Evolutionary conservation across 176 grass and related monocot species (phyloP), one percentile per base, ranked within the genome.

Genomic region (Zoysia pacifica): DNA sequence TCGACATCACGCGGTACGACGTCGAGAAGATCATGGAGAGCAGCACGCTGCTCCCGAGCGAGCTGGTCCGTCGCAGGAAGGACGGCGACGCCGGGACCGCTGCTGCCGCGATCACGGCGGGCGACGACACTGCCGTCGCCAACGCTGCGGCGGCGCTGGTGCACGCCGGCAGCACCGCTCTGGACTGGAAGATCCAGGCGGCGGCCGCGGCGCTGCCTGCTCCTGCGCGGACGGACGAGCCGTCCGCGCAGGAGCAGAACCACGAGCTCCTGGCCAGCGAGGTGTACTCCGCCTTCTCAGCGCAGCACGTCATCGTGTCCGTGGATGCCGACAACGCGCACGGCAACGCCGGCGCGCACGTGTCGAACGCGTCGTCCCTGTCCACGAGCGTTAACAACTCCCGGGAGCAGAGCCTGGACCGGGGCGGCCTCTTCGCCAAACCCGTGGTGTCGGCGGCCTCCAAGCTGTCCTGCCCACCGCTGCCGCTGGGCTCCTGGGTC

Each of bases 1-100:
- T 99, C 55, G 90, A 93, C 73, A 91, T 96, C 79, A 89, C 91
- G 55, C 62, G 90, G 2, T 99, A 99, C 56, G 90, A 96, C 69
- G 97, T 99, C 4, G 89, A 93, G 7, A 99, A 93, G 82, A 99
- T 99, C 81, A 88, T 93, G 88, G 90, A 72, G 40, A 99, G 93
- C 69, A 91, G 40, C 93, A 93, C 88, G 49, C 93, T 99, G 5
- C 90, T 99, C 7, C 81, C 90, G 0, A 76, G 84, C 12, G 93
- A 91, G 9, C 82, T 79, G 15, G 97, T 81, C 7, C 86, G 93
- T 6, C 84, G 97, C 65, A 88, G 47, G 40, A 86, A 86, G 58
- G 51, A 58, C 19, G 55, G 46, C 20, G 62, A 62, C 19, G 67
- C 13, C 54, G 16, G 15, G 51, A 47, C 5, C 11, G 62, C 4